A percentile compares a stretch with the other conserved stretches of the same genome.
These are phyloP conservation scores for Scutellaria galericulata DNA, from an alignment of 257 asterid genomes.

Conservation along the genomic window DNA sequence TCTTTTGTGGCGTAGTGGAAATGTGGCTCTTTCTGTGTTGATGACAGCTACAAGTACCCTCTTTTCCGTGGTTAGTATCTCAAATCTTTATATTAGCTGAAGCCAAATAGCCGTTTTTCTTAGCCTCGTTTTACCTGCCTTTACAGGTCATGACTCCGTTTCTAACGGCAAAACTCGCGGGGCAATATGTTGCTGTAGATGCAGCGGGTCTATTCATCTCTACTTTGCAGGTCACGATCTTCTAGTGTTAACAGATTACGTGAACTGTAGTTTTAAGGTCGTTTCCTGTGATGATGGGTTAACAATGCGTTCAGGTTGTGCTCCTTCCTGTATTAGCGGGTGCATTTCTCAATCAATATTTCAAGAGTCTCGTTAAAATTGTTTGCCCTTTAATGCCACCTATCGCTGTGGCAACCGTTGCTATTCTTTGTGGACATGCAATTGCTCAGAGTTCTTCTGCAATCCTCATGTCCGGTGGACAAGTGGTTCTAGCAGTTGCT, in stretches of 20 bases:
- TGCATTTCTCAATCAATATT: slow-evolving; percentile 84
- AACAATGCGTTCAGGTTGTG: slow-evolving; percentile 60
- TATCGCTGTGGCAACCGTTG: slow-evolving; percentile 86
- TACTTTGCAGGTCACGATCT: slow-evolving; percentile 72
- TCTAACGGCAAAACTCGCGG: slow-evolving; percentile 90
- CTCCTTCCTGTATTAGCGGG: slow-evolving; percentile 89
- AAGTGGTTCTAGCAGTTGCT: slow-evolving; percentile 65
- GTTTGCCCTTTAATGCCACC: slow-evolving; percentile 89
- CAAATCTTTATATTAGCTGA: neutral
- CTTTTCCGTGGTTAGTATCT: slow-evolving; percentile 78
- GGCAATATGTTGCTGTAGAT: slow-evolving; percentile 87
- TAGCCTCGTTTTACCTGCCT: neutral
- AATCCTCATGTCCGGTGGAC: slow-evolving; percentile 78
- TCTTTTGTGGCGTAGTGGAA: slow-evolving; percentile 62
- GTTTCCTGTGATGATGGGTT: neutral
- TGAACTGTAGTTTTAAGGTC: no score
- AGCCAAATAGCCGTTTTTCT: neutral
- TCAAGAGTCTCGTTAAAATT: slow-evolving; percentile 62
- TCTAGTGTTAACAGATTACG: no score
- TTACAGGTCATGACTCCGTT: slow-evolving; percentile 87
- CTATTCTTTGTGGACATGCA: slow-evolving; percentile 88
- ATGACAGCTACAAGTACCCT: slow-evolving; percentile 97
- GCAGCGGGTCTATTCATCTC: slow-evolving; percentile 80
- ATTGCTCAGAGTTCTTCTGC: slow-evolving; percentile 91
- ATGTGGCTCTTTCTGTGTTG: slow-evolving; percentile 93